phyloP scores from a whole-genome alignment of 1,284 basidiomycete genomes.

The Vanrija sp. region DNA sequence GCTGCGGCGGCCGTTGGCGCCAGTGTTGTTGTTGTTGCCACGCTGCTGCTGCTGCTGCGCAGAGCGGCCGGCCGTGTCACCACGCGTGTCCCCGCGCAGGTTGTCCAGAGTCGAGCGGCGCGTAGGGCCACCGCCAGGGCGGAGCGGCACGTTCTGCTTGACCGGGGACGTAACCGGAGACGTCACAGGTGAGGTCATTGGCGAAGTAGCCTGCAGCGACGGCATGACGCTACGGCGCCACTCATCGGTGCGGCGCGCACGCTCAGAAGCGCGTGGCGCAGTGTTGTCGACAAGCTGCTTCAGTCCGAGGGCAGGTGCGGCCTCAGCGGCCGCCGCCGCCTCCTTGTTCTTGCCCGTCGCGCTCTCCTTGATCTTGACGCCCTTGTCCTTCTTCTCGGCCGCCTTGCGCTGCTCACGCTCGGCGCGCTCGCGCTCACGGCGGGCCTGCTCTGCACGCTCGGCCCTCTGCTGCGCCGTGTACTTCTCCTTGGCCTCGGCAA shows the following conservation, averaged over 20 bases:
- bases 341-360: background rate
- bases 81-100: background rate
- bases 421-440: constrained; percentile 1
- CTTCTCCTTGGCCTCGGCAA: constrained; percentile 28
- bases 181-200: no score
- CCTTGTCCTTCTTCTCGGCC: background rate
- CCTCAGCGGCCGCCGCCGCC: constrained; percentile 4
- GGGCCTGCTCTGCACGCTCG: constrained; percentile 10
- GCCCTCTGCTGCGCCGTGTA: constrained; percentile 29
- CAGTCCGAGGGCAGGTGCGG: background rate
- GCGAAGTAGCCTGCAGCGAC: background rate
- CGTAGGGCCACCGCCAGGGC: no score
- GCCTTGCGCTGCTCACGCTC: background rate
- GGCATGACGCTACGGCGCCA: constrained; percentile 10
- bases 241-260: constrained; percentile 11
- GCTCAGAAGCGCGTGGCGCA: background rate
- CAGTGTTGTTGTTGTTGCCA: no score
- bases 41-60: background rate
- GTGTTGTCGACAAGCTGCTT: constrained; percentile 2
- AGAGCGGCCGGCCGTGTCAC: background rate
- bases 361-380: background rate
- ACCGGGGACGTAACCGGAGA: no score
- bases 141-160: no score
- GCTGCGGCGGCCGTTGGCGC: background rate
- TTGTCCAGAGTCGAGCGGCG: no score